phyloP scores from a whole-genome alignment of 192 early-diverging fungal species.

The Coemansia sp. region DNA sequence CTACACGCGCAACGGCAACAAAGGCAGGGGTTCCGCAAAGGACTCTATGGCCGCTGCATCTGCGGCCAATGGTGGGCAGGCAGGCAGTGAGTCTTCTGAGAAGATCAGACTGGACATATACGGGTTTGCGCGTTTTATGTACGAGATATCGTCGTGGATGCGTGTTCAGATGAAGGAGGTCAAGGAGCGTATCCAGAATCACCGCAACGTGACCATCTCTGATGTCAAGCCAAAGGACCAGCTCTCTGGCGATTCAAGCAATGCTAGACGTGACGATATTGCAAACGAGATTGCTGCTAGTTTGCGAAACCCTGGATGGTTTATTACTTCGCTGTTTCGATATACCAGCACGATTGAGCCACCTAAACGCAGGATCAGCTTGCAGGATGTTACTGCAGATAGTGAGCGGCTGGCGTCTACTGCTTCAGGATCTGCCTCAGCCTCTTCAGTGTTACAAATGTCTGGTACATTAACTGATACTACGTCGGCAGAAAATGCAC shows the following conservation, averaged over 20 bases:
- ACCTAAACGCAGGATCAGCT: slow-evolving; percentile 24
- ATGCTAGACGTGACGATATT: slow-evolving; percentile 33
- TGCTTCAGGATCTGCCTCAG: neutral
- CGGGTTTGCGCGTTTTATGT: slow-evolving; percentile 78
- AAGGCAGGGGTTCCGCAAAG: slow-evolving; percentile 18
- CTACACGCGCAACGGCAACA: slow-evolving; percentile 42
- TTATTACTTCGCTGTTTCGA: slow-evolving; percentile 46
- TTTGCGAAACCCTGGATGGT: slow-evolving; percentile 53
- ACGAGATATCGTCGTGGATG: slow-evolving; percentile 67
- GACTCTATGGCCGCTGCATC: neutral
- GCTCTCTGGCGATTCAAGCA: neutral
- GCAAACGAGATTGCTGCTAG: slow-evolving; percentile 30
- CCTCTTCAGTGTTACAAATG: neutral
- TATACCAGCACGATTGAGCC: slow-evolving; percentile 38
- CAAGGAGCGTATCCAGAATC: slow-evolving; percentile 38
- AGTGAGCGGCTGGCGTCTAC: slow-evolving; percentile 4
- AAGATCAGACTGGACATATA: slow-evolving; percentile 63
- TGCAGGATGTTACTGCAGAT: slow-evolving; percentile 9
- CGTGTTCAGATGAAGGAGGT: slow-evolving; percentile 54
- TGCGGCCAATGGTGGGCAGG: neutral
- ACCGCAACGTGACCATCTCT: slow-evolving; percentile 30
- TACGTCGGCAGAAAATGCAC: slow-evolving; percentile 11
- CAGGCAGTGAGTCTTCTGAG: slow-evolving; percentile 17
- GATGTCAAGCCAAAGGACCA: slow-evolving; percentile 11
- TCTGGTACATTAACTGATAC: slow-evolving; percentile 57